A percentile compares a stretch with the other conserved stretches of the same genome.
Conservation (phyloP, 805 yeast genomes). For the Candida gorgasii region DNA sequence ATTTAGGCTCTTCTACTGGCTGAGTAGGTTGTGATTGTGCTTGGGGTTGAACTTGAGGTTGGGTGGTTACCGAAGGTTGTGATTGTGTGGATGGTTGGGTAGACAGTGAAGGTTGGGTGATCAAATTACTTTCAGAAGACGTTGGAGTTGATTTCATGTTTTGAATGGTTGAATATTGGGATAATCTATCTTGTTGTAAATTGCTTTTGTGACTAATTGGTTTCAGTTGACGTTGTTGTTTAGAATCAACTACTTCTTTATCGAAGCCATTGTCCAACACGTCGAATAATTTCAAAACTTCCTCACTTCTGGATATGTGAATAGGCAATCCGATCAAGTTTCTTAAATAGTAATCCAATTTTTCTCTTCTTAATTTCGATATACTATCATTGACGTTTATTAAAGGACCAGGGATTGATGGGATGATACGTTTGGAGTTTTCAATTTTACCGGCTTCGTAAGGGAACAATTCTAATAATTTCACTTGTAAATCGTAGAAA, state of each 20-base stretch:
- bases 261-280: slow-evolving; percentile 62
- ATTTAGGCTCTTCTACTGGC: neutral
- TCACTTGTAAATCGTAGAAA: slow-evolving; percentile 90
- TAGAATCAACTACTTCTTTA: slow-evolving; percentile 39
- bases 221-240: slow-evolving; percentile 27
- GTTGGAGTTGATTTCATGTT: slow-evolving; percentile 28
- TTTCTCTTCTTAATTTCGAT: slow-evolving; percentile 54
- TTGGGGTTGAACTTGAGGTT: slow-evolving; percentile 11
- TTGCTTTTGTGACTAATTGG: slow-evolving; percentile 41
- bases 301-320: slow-evolving; percentile 68
- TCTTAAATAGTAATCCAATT: slow-evolving; percentile 52
- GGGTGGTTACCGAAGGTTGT: slow-evolving; percentile 19
- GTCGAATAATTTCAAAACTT: slow-evolving; percentile 72
- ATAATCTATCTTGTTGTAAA: slow-evolving; percentile 53
- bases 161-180: slow-evolving; percentile 47
- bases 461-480: slow-evolving; percentile 79
- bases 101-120: slow-evolving; percentile 3
- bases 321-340: slow-evolving; percentile 70
- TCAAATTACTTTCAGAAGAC: slow-evolving; percentile 22
- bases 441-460: slow-evolving; percentile 87
- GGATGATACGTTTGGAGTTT: slow-evolving; percentile 75
- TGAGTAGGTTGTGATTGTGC: slow-evolving; percentile 5
- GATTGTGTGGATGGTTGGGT: slow-evolving; percentile 12
- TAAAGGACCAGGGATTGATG: slow-evolving; percentile 95
- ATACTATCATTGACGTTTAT: slow-evolving; percentile 81